Percentiles rank a stretch among this genome's conserved stretches.
Conservation (phyloP, 768 basidiomycete species). For the Boletus eberwhitei region DNA sequence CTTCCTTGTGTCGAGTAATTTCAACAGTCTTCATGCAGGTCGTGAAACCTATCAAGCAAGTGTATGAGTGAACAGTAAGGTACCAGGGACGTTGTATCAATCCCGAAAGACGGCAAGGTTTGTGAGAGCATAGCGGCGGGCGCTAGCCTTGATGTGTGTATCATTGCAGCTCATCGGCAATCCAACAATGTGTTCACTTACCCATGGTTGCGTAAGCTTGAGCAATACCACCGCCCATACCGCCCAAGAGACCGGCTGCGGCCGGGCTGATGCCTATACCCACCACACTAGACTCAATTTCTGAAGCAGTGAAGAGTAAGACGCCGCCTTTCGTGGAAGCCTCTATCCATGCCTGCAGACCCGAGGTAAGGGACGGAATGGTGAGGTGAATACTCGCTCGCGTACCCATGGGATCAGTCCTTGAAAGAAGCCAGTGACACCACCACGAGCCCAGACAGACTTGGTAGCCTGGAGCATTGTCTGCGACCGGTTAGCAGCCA, state of each 20-base stretch:
- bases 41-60: slow-evolving; percentile 71
- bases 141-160: slow-evolving; percentile 22
- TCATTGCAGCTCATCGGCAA: slow-evolving; percentile 12
- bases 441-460: slow-evolving; percentile 90
- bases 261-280: slow-evolving; percentile 74
- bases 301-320: slow-evolving; percentile 92
- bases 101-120: slow-evolving; percentile 14
- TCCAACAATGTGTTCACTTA: slow-evolving; percentile 38
- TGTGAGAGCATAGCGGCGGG: slow-evolving; percentile 12
- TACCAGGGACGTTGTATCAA: not conserved
- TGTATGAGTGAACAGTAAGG: slow-evolving; percentile 7
- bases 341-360: slow-evolving; percentile 91
- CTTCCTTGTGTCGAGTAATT: slow-evolving; percentile 94
- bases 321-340: slow-evolving; percentile 98
- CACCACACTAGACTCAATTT: slow-evolving; percentile 74
- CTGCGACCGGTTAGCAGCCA: slow-evolving; percentile 96
- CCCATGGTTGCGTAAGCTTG: slow-evolving; percentile 99
- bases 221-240: slow-evolving; percentile 95
- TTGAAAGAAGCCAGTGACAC: slow-evolving; percentile 89
- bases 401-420: slow-evolving; percentile 98
- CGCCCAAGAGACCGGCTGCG: slow-evolving; percentile 85
- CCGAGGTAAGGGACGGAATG: not conserved
- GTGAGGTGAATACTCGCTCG: slow-evolving; percentile 3
- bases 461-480: slow-evolving; percentile 82
- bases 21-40: slow-evolving; percentile 99